Conservation (phyloP, 768 basidiomycete genomes). For the Megacollybia marginata region DNA sequence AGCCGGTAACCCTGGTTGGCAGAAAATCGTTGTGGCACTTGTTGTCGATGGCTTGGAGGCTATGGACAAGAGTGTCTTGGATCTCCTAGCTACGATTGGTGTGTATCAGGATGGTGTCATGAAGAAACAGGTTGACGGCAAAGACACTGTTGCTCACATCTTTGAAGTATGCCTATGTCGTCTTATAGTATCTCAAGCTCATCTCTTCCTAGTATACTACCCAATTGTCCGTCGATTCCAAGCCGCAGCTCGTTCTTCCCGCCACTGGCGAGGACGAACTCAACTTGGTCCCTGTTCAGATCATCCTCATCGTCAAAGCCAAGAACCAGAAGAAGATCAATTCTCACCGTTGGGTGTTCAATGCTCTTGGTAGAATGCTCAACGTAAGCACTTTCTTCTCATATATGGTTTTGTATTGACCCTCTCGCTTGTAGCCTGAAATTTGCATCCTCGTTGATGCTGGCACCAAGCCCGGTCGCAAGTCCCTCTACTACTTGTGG, state of each 20-base stretch:
- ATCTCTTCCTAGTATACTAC: constrained; percentile 52
- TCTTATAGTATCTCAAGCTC: constrained; percentile 1
- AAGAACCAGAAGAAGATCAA: constrained; percentile 70
- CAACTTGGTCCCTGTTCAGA: constrained; percentile 62
- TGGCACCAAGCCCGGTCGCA: constrained; percentile 70
- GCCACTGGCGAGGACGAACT: constrained; percentile 57
- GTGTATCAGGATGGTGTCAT: constrained; percentile 67
- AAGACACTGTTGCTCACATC: constrained; percentile 62
- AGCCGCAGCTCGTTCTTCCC: constrained; percentile 59
- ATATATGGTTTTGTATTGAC: constrained; percentile 6
- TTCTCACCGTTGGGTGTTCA: constrained; percentile 66
- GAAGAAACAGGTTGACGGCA: constrained; percentile 58
- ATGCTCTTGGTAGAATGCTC: constrained; percentile 52
- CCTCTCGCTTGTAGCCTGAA: constrained; percentile 42
- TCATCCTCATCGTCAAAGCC: constrained; percentile 59
- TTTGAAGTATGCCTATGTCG: constrained; percentile 45
- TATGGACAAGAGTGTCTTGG: constrained; percentile 66
- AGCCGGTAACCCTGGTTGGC: constrained; percentile 56
- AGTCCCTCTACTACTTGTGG: constrained; percentile 69
- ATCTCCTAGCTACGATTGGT: constrained; percentile 57
- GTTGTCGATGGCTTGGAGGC: constrained; percentile 64
- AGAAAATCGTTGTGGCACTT: constrained; percentile 55
- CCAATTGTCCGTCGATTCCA: constrained; percentile 61
- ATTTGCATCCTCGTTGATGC: constrained; percentile 66
- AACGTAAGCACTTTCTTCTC: constrained; percentile 28